phyloP scores from a whole-genome alignment of 768 basidiomycete species.

The Psilocybe cubensis region DNA sequence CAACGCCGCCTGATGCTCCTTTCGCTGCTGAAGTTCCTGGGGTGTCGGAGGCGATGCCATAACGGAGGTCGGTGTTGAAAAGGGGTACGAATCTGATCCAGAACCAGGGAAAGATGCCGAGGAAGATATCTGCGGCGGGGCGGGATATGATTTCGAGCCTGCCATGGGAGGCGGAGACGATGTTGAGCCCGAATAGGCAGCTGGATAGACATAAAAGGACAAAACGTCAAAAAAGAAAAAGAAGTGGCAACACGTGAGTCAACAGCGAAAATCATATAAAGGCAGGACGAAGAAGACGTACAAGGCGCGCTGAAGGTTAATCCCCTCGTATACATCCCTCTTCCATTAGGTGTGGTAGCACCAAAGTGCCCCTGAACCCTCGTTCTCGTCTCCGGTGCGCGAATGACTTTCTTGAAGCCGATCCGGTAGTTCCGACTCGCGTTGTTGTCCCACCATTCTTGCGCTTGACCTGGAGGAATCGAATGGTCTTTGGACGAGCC shows the following conservation, averaged over 20 bases:
- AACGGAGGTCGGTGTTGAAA: background rate
- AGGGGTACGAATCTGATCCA: background rate
- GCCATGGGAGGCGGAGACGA: background rate
- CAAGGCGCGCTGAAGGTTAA: slow-evolving; percentile 35
- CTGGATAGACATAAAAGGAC: background rate
- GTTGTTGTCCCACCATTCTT: slow-evolving; percentile 97
- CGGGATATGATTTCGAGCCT: slow-evolving; percentile 8
- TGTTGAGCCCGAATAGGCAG: slow-evolving; percentile 3
- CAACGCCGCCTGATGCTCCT: slow-evolving; percentile 26
- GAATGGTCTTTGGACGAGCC: background rate
- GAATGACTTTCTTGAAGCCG: slow-evolving; percentile 46
- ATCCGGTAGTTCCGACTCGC: slow-evolving; percentile 76
- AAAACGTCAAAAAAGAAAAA: slow-evolving; percentile 2
- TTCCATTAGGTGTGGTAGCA: background rate
- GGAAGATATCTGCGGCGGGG: slow-evolving; percentile 19
- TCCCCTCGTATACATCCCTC: slow-evolving; percentile 20
- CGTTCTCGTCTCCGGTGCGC: background rate
- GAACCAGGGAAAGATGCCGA: slow-evolving; percentile 17
- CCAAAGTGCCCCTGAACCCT: background rate
- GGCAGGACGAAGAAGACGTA: slow-evolving; percentile 21
- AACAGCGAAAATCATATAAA: too few relatives aligned
- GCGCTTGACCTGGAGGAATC: slow-evolving; percentile 35
- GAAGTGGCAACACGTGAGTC: too few relatives aligned
- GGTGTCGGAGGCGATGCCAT: background rate
- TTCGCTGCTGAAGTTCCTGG: slow-evolving; percentile 8